A percentile compares a stretch with the other conserved stretches of the same genome.
These are phyloP conservation scores for Paraconiothyrium brasiliense DNA, from an alignment of 2,329 filamentous ascomycete species.

Conservation along the genomic window DNA sequence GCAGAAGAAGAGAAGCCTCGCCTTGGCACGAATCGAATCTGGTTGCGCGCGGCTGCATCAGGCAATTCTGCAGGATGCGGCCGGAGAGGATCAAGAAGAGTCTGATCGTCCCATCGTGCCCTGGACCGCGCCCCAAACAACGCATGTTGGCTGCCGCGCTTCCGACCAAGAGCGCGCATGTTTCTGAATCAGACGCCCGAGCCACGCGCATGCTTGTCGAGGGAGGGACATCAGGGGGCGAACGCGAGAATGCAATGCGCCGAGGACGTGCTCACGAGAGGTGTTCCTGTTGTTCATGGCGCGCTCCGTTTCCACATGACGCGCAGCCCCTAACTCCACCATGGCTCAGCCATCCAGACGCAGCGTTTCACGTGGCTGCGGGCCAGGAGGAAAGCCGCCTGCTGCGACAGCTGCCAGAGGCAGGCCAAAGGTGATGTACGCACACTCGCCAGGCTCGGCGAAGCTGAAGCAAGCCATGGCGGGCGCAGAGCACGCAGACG, in stretches of 20 bases:
- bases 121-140: neutral
- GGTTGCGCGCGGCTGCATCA: conserved; percentile 10
- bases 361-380: conserved; percentile 46
- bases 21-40: conserved; percentile 15
- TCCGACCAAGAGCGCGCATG: neutral
- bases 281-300: conserved; percentile 18
- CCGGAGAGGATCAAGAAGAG: conserved; percentile 24
- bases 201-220: neutral
- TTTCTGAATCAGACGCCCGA: neutral
- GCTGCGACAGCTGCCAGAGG: conserved; percentile 26
- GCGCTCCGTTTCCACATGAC: conserved; percentile 41
- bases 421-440: too few species aligned
- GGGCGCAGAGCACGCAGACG: conserved; percentile 11
- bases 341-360: conserved; percentile 29
- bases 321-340: conserved; percentile 33
- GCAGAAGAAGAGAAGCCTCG: conserved; percentile 16
- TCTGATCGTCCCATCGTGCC: conserved; percentile 8
- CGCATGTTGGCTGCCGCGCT: neutral
- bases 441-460: too few species aligned
- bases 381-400: conserved; percentile 22
- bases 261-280: neutral
- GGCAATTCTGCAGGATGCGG: conserved; percentile 13
- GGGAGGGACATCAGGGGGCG: neutral
- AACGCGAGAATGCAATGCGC: neutral
- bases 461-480: too few species aligned